These are phyloP conservation scores for Ustilago cynodontis DNA, from an alignment of 1,284 basidiomycete species.

Conservation along the genomic window DNA sequence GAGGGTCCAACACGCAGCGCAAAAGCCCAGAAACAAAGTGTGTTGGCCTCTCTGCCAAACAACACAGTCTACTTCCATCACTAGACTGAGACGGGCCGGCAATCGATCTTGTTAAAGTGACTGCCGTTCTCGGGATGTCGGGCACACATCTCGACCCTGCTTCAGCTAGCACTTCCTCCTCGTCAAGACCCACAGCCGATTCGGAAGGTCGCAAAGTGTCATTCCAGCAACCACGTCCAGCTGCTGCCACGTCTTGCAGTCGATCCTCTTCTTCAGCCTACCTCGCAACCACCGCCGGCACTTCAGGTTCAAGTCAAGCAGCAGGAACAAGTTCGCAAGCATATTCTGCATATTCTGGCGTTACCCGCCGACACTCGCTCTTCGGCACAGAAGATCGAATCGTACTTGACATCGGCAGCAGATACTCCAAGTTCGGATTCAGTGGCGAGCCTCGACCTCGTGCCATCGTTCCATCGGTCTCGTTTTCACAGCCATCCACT, in stretches of 20 bases:
- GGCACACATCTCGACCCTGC: conserved; percentile 6
- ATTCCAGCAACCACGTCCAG: conserved; percentile 21
- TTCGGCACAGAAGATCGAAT: conserved; percentile 61
- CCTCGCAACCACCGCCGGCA: conserved; percentile 8
- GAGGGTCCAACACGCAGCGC: conserved; percentile 8
- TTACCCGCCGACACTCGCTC: conserved; percentile 51
- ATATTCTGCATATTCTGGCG: conserved; percentile 31
- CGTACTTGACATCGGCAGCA: conserved; percentile 63
- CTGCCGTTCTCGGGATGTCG: conserved; percentile 11
- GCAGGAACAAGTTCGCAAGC: conserved; percentile 16
- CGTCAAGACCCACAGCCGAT: conserved; percentile 1
- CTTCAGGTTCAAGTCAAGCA: background rate
- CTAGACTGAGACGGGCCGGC: background rate
- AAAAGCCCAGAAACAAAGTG: too few species aligned
- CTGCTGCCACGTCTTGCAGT: conserved; percentile 15
- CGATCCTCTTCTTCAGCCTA: conserved; percentile 27
- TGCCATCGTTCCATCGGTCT: conserved; percentile 69
- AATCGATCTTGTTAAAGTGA: background rate
- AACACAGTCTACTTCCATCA: conserved; percentile 3
- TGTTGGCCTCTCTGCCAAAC: conserved; percentile 28
- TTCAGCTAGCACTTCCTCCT: conserved; percentile 4
- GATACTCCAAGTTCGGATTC: conserved; percentile 63
- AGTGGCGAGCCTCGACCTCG: conserved; percentile 64
- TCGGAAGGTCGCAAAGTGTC: conserved; percentile 38
- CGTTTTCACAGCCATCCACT: conserved; percentile 45